These are phyloP conservation scores for Trametes cinnabarina DNA, from an alignment of 768 basidiomycete genomes.

Conservation along the genomic window DNA sequence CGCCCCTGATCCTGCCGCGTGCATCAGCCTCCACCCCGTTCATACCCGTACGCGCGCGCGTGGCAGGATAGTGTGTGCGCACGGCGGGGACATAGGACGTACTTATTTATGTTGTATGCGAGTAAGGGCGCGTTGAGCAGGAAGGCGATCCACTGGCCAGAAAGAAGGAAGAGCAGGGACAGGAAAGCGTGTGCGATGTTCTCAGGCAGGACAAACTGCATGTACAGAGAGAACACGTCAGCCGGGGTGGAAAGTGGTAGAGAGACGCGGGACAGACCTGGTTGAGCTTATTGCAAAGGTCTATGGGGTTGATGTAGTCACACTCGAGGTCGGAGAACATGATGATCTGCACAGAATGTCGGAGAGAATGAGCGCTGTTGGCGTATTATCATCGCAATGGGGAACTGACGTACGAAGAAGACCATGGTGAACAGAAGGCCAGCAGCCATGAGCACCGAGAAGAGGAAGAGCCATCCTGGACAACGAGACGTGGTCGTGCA, in stretches of 20 bases:
- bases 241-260: background rate
- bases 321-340: slow-evolving; percentile 99
- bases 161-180: slow-evolving; percentile 85
- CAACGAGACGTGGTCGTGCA: background rate
- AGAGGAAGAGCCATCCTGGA: slow-evolving; percentile 95
- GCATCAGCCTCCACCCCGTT: background rate
- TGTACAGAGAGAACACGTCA: background rate
- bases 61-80: too few species aligned
- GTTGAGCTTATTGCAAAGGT: slow-evolving; percentile 98
- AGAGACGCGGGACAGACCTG: slow-evolving; percentile 54
- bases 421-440: slow-evolving; percentile 97
- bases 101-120: slow-evolving; percentile 93
- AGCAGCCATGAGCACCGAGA: slow-evolving; percentile 93
- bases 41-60: background rate
- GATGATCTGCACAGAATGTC: slow-evolving; percentile 69
- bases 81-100: slow-evolving; percentile 31
- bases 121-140: slow-evolving; percentile 87
- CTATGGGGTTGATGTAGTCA: slow-evolving; percentile 99
- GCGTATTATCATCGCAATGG: background rate
- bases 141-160: slow-evolving; percentile 94
- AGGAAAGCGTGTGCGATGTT: slow-evolving; percentile 93
- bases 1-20: slow-evolving; percentile 72
- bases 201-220: slow-evolving; percentile 94
- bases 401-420: slow-evolving; percentile 82
- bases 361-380: background rate